Base-by-base conservation (phyloP, 768 basidiomycete species). In the Trametes coccinea region DNA sequence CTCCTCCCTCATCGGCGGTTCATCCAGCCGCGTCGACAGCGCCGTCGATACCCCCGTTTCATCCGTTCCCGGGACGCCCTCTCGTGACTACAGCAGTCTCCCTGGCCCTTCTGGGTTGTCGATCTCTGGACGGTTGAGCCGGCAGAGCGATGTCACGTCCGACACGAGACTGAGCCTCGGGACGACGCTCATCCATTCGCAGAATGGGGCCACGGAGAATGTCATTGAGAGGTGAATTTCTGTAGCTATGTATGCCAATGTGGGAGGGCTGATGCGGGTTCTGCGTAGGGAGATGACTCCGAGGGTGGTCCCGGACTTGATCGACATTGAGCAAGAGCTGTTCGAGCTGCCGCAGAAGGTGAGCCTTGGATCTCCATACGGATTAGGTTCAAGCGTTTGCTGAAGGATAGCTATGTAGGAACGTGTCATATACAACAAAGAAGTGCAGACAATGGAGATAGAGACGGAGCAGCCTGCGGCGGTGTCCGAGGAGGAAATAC, bases 311-410 rank as follows among this genome's bases (percentile, higher is more conserved):
- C 83, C 84, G n/a, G 92, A 93, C 70, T 80, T 94, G n/a, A 84
- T 96, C 52, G 92, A 96, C 66, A 81, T 92, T 16, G 91, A 94
- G 65, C 88, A 93, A 69, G 95, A 97, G 70, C 77, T 97, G 5
- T 96, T 93, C 66, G 94, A 95, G 67, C 76, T 95, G 10, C 94
- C 94, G 2, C 86, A 89, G 69, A 93, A 90, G 79, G 94, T 93
- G n/a, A 30, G 68, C 59, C 2, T 29, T 8, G 11, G n/a, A 7
- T 6, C 46, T 27, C 11, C n/a, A 22, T n/a, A 37, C 17, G 16
- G 39, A 27, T 11, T 41, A 4, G 34, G 6, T 34, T 33, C 33
- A 67, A n/a, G 55, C 54, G 16, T 40, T 40, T 43, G 45, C 59
- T 22, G n/a, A 8, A 4, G 10, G 33, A 7, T 5, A 2, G 17